Percentiles rank a stretch among this genome's conserved stretches.
Evolutionary conservation across 1,284 basidiomycete genomes (phyloP).

Genomic region (Trametes sp.): DNA sequence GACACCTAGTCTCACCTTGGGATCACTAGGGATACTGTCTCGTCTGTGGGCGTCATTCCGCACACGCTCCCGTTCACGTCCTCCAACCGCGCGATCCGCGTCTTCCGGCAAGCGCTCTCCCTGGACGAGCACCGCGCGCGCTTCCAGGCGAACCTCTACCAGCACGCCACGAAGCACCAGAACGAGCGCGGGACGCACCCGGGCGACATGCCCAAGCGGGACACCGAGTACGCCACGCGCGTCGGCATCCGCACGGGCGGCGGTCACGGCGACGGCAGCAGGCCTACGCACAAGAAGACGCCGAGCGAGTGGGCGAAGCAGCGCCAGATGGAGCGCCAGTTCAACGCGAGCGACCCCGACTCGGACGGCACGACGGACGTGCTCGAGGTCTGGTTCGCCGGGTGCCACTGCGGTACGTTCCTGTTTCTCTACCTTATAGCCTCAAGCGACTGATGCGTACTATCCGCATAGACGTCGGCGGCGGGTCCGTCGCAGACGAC

Average conservation of each 20-base stretch:
- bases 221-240: conserved; percentile 28
- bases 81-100: conserved; percentile 63
- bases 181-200: conserved; percentile 49
- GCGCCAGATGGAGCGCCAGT: conserved; percentile 27
- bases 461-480: conserved; percentile 52
- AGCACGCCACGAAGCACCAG: conserved; percentile 33
- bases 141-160: conserved; percentile 59
- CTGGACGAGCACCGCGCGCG: conserved; percentile 74
- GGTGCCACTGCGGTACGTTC: conserved; percentile 57
- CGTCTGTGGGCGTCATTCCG: conserved; percentile 56
- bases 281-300: neutral
- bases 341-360: conserved; percentile 22
- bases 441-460: neutral
- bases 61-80: conserved; percentile 60
- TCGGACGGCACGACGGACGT: conserved; percentile 49
- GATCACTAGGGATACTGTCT: conserved; percentile 52
- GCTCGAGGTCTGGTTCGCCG: conserved; percentile 63
- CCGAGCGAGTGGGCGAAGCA: conserved; percentile 7
- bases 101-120: conserved; percentile 72
- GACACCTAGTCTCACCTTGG: neutral
- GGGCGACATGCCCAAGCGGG: conserved; percentile 52
- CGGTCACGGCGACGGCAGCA: neutral
- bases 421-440: neutral
- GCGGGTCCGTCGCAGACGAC: conserved; percentile 60
- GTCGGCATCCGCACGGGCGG: neutral